Evolutionary conservation across 345 rosid genomes (phyloP).

Genomic region (Dipteronia dyeriana): DNA sequence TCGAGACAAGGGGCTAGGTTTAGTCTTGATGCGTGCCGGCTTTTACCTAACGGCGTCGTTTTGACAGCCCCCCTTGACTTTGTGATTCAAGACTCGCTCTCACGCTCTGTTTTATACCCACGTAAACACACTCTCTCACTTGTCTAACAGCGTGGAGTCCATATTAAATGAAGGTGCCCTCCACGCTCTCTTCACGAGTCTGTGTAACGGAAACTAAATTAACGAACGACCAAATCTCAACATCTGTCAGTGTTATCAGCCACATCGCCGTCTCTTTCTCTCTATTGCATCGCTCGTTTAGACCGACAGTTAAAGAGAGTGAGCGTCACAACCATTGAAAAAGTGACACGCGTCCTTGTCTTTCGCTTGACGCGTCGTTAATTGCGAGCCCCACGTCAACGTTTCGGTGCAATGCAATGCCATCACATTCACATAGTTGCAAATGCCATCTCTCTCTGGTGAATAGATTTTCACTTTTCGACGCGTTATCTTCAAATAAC

Average conservation of each 20-base stretch:
- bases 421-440: background rate
- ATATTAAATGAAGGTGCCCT: background rate
- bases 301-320: slow-evolving; percentile 1
- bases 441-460: background rate
- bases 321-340: background rate
- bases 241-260: slow-evolving; percentile 18
- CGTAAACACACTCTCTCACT: slow-evolving; percentile 14
- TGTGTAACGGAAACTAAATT: background rate
- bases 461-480: slow-evolving; percentile 6
- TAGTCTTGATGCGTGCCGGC: slow-evolving; percentile 38
- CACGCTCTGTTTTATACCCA: slow-evolving; percentile 19
- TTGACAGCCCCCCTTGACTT: background rate
- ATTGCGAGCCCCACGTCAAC: background rate
- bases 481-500: background rate
- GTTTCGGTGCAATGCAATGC: slow-evolving; percentile 7
- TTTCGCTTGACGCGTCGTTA: slow-evolving; percentile 26
- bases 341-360: slow-evolving; percentile 21
- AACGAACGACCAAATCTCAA: slow-evolving; percentile 4
- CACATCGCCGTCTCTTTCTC: slow-evolving; percentile 18
- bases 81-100: background rate
- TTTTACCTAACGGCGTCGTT: slow-evolving; percentile 36
- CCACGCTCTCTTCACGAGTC: background rate
- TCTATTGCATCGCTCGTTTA: slow-evolving; percentile 15
- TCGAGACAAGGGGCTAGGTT: slow-evolving; percentile 40
- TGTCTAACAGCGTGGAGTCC: too few relatives aligned